phyloP scores from a whole-genome alignment of 2,329 filamentous ascomycete genomes.

The Penicillium brasilianum region DNA sequence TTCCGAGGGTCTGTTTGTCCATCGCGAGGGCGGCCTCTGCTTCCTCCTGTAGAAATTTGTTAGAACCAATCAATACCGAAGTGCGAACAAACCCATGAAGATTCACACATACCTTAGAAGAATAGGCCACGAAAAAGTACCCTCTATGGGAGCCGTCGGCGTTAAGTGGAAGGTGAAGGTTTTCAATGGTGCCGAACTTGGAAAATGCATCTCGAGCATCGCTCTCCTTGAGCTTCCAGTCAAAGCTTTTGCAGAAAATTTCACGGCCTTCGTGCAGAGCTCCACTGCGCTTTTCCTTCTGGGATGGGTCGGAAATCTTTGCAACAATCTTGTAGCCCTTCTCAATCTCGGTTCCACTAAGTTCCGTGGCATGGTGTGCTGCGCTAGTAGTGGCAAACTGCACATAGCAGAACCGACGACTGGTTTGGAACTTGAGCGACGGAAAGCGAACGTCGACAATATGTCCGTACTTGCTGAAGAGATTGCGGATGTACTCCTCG shows the following conservation, averaged over 20 bases:
- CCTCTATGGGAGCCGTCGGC: conserved; percentile 73
- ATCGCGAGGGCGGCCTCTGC: conserved; percentile 69
- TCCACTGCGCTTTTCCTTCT: conserved; percentile 78
- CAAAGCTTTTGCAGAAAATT: conserved; percentile 75
- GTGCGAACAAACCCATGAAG: background rate
- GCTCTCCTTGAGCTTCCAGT: conserved; percentile 65
- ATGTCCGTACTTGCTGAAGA: conserved; percentile 72
- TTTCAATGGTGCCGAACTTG: conserved; percentile 75
- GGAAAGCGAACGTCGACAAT: conserved; percentile 87
- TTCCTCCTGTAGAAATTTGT: conserved; percentile 57
- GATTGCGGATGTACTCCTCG: conserved; percentile 58
- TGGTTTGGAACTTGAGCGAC: conserved; percentile 84
- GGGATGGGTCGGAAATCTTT: conserved; percentile 81
- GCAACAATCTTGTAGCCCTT: conserved; percentile 71
- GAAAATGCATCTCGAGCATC: conserved; percentile 74
- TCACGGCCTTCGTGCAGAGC: conserved; percentile 87
- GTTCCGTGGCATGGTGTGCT: conserved; percentile 71
- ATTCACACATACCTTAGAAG: conserved; percentile 58
- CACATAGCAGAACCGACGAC: conserved; percentile 93
- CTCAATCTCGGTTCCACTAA: conserved; percentile 73
- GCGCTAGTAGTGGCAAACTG: conserved; percentile 76
- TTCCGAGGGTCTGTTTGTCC: conserved; percentile 72
- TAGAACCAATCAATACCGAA: conserved; percentile 11
- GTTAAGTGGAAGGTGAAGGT: conserved; percentile 72
- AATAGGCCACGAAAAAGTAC: conserved; percentile 79